phyloP scores from a whole-genome alignment of 306 rosid genomes.

The Medicago ruthenica region DNA sequence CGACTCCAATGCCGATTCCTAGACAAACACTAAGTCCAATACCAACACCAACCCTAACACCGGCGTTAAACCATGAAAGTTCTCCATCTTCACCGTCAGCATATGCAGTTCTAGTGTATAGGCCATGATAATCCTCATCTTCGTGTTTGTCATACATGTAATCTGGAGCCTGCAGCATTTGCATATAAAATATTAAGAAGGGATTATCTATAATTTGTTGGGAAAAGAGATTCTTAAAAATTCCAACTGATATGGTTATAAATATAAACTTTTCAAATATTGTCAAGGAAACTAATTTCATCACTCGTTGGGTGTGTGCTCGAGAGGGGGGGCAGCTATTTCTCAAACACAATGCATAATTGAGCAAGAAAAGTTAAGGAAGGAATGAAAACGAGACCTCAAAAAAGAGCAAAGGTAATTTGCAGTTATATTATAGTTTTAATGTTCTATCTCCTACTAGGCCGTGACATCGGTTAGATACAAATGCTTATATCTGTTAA shows the following conservation, averaged over 20 bases:
- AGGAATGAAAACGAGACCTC: slow-evolving; percentile 5
- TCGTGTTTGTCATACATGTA: slow-evolving; percentile 51
- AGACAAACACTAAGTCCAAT: slow-evolving; percentile 87
- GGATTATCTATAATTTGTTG: slow-evolving; percentile 13
- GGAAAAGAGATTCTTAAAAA: slow-evolving; percentile 24
- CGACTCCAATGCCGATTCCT: slow-evolving; percentile 83
- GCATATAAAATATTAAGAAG: slow-evolving; percentile 7
- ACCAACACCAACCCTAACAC: slow-evolving; percentile 81
- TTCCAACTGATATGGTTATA: slow-evolving; percentile 11
- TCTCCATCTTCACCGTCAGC: slow-evolving; percentile 78
- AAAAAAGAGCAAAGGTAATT: background rate
- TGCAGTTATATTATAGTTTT: slow-evolving; percentile 7
- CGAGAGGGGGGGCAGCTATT: slow-evolving; percentile 12
- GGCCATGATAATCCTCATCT: slow-evolving; percentile 47
- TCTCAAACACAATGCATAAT: slow-evolving; percentile 22
- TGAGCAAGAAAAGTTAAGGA: background rate
- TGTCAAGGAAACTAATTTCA: slow-evolving; percentile 13
- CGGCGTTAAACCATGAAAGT: slow-evolving; percentile 86
- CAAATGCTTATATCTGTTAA: slow-evolving; percentile 6
- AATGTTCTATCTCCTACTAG: slow-evolving; percentile 8
- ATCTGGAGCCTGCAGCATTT: slow-evolving; percentile 48
- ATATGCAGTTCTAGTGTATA: slow-evolving; percentile 56
- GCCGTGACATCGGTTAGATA: background rate
- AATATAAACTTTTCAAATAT: slow-evolving; percentile 9
- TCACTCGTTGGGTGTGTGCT: background rate